Evolutionary conservation across 495 filamentous ascomycete species (phyloP), one percentile per base, ranked within the genome.

Genomic region (Neurospora tetrasperma): DNA sequence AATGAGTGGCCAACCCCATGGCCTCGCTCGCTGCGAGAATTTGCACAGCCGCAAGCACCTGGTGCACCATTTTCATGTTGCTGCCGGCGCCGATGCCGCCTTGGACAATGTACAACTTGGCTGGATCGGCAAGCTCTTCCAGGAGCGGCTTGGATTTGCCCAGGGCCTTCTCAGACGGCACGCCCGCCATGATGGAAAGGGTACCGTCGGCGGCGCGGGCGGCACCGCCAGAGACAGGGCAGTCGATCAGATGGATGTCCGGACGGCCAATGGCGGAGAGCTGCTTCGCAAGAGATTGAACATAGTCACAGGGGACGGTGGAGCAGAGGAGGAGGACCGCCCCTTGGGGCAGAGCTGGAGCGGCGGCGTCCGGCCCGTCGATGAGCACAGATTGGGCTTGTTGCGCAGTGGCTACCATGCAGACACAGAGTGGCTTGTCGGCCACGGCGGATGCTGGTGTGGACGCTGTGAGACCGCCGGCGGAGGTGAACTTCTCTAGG

Each of bases 11-110:
- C 69, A 94, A 88, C 0, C 91, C 92, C 87, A 92, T 87, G 2
- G 87, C 89, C 80, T 96, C 93, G 75, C 89, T 90, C 14, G 89
- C 85, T 10, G 90, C 87, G 3, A 91, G 84, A 75, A 96, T 94
- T 73, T 94, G 89, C 71, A 91, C 90, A 0, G 89, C 92, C 1
- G 92, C 93, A 12, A 94, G 85, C 20, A 96, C 89, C 79, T 96
- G 93, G 80, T 94, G 92, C 70, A 92, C 89, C 88, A 94, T 93
- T 82, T 96, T 96, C 86, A 94, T 92, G 77, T 94, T 94, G 75
- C 90, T 93, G n/a, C 93, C 92, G 0, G 89, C 89, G 5, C 91
- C 92, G 69, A 94, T 83, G 4, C 90, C 92, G 11, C 92, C 92
- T 10, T 87, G 85, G 9, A 96, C 90, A 23, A 91, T 85, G 75